These are phyloP conservation scores for Pulveroboletus ravenelii DNA, from an alignment of 768 basidiomycete species.

Conservation along the genomic window DNA sequence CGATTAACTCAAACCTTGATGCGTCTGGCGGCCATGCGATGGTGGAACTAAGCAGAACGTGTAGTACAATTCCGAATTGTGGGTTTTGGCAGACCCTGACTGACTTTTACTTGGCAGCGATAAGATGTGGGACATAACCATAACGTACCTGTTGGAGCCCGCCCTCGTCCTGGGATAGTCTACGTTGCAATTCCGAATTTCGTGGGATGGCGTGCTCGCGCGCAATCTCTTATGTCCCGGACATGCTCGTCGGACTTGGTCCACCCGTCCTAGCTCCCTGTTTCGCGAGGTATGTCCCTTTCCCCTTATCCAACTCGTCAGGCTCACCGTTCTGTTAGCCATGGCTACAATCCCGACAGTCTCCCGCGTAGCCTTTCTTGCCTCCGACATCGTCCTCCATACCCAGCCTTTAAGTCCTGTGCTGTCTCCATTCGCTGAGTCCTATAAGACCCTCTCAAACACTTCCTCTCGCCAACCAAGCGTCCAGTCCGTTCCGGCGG, in stretches of 20 bases:
- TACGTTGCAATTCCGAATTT: not conserved
- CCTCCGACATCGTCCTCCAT: conserved; percentile 64
- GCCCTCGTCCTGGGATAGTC: too few species aligned
- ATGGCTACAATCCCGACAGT: conserved; percentile 39
- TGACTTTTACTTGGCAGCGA: too few species aligned
- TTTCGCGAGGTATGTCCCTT: conserved; percentile 4
- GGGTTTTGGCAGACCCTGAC: too few species aligned
- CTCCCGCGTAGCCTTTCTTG: conserved; percentile 65
- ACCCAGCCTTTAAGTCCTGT: conserved; percentile 42
- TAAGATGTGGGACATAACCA: too few species aligned
- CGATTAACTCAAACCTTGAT: too few species aligned
- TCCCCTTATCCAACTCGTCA: not conserved
- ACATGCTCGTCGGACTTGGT: not conserved
- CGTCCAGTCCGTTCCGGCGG: conserved; percentile 50
- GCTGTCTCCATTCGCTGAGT: conserved; percentile 36
- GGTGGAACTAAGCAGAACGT: too few species aligned
- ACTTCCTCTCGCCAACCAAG: conserved; percentile 37
- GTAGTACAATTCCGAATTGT: conserved; percentile 3
- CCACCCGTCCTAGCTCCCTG: not conserved
- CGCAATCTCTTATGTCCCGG: conserved; percentile 7
- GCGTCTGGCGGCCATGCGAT: too few species aligned
- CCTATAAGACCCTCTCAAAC: conserved; percentile 30
- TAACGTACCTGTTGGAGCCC: too few species aligned
- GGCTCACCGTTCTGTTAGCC: conserved; percentile 3
- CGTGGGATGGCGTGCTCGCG: conserved; percentile 18